A percentile compares a stretch with the other conserved stretches of the same genome.
Evolutionary conservation across 2,329 filamentous ascomycete species (phyloP).

Genomic region (Juglanconis sp.): DNA sequence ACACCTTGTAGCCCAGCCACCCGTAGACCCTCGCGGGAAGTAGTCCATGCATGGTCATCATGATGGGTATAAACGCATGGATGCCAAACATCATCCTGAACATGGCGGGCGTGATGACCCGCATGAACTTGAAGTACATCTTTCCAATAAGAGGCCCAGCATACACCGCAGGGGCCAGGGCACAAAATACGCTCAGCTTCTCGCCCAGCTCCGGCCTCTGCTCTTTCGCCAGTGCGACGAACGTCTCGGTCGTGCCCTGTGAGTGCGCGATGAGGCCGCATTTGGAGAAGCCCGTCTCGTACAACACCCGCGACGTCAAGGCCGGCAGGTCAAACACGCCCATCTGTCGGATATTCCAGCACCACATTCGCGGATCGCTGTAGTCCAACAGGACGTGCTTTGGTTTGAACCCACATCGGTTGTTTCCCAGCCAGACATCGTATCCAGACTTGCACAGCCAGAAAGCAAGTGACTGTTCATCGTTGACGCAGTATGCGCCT

Average conservation of each 20-base stretch:
- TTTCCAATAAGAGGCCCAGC: slow-evolving; percentile 82
- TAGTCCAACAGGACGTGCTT: slow-evolving; percentile 69
- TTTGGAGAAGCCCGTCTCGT: slow-evolving; percentile 79
- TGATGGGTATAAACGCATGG: slow-evolving; percentile 87
- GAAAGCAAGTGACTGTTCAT: slow-evolving; percentile 86
- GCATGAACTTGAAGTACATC: slow-evolving; percentile 91
- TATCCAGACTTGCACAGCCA: slow-evolving; percentile 89
- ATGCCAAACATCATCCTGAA: slow-evolving; percentile 87
- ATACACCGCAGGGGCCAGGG: slow-evolving; percentile 85
- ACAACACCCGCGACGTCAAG: slow-evolving; percentile 72
- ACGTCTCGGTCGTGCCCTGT: slow-evolving; percentile 85
- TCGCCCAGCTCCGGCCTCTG: slow-evolving; percentile 81
- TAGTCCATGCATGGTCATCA: slow-evolving; percentile 77
- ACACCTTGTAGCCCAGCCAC: slow-evolving; percentile 81
- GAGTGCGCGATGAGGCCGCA: slow-evolving; percentile 83
- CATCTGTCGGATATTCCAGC: slow-evolving; percentile 95
- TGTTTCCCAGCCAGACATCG: slow-evolving; percentile 95
- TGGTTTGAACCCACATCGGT: slow-evolving; percentile 81
- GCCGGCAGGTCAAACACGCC: slow-evolving; percentile 84
- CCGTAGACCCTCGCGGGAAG: slow-evolving; percentile 70
- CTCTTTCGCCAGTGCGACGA: slow-evolving; percentile 85
- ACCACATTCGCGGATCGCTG: slow-evolving; percentile 87
- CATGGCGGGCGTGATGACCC: slow-evolving; percentile 68
- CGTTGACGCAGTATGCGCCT: slow-evolving; percentile 85
- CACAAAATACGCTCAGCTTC: slow-evolving; percentile 85